phyloP scores from a whole-genome alignment of 2,329 filamentous ascomycete genomes.

The Phaeosphaeria sp. region DNA sequence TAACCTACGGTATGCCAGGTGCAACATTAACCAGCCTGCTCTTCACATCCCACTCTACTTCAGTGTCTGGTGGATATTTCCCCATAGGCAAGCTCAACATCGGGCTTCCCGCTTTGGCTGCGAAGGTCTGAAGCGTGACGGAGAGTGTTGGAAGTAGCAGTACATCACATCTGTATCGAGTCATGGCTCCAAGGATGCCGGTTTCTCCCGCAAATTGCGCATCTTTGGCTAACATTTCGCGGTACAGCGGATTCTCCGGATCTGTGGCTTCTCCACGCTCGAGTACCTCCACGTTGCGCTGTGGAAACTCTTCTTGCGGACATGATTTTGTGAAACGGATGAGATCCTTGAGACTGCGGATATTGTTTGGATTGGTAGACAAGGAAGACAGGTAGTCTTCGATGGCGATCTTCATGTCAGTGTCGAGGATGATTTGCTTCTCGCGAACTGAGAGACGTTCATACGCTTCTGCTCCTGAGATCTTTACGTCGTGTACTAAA shows the following conservation, averaged over 20 bases:
- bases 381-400: constrained; percentile 62
- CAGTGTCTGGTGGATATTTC: constrained; percentile 55
- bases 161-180: constrained; percentile 62
- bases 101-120: constrained; percentile 55
- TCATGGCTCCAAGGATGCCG: constrained; percentile 64
- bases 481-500: constrained; percentile 29
- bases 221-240: constrained; percentile 58
- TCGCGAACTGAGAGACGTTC: constrained; percentile 49
- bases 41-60: constrained; percentile 48
- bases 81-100: constrained; percentile 68
- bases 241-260: constrained; percentile 57
- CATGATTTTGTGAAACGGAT: constrained; percentile 60
- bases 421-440: constrained; percentile 53
- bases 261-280: constrained; percentile 49
- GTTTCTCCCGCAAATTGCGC: constrained; percentile 61
- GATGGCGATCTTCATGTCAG: constrained; percentile 65
- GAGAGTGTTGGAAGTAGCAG: constrained; percentile 64
- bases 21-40: constrained; percentile 57
- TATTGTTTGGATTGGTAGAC: constrained; percentile 60
- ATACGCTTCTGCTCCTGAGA: constrained; percentile 45
- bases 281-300: constrained; percentile 55
- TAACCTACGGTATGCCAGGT: constrained; percentile 58
- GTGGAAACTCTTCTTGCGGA: constrained; percentile 62
- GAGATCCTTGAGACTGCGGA: constrained; percentile 59
- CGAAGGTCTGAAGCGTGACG: constrained; percentile 49